phyloP scores from a whole-genome alignment of 371 early-diverging fungal species.

The Saksenaea oblongispora region DNA sequence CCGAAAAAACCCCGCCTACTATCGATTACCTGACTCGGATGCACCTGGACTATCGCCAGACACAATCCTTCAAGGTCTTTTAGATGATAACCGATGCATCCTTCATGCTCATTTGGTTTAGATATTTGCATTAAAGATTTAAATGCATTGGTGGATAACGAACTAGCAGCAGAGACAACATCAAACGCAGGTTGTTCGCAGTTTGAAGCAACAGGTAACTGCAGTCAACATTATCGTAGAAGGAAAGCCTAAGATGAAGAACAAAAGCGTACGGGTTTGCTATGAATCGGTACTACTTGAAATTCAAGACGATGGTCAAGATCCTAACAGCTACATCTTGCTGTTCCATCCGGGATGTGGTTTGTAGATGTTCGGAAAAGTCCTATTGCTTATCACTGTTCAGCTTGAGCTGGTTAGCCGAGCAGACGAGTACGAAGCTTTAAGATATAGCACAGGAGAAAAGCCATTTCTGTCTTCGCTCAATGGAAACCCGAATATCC shows the following conservation, averaged over 20 bases:
- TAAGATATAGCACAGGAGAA: slow-evolving; percentile 46
- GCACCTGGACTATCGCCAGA: slow-evolving; percentile 26
- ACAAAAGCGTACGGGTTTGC: slow-evolving; percentile 41
- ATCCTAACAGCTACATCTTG: slow-evolving; percentile 24
- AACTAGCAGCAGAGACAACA: not conserved
- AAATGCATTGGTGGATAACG: slow-evolving; percentile 21
- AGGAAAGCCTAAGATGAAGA: not conserved
- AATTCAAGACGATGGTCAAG: slow-evolving; percentile 38
- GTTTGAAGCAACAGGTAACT: slow-evolving; percentile 2
- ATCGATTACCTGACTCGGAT: slow-evolving; percentile 40
- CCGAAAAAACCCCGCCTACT: slow-evolving; percentile 60
- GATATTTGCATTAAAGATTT: slow-evolving; percentile 61
- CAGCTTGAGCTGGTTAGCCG: slow-evolving; percentile 44
- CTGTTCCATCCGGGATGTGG: slow-evolving; percentile 34
- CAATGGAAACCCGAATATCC: slow-evolving; percentile 37
- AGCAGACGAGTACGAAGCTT: slow-evolving; percentile 47
- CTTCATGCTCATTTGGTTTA: slow-evolving; percentile 7
- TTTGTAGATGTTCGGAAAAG: slow-evolving; percentile 10
- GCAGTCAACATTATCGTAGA: too few relatives aligned
- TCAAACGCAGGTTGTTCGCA: slow-evolving; percentile 1
- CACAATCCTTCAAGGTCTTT: slow-evolving; percentile 44
- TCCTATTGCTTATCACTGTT: not conserved
- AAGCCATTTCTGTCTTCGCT: slow-evolving; percentile 44
- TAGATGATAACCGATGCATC: not conserved
- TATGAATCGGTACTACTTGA: slow-evolving; percentile 59